These are phyloP conservation scores for Botrytis medusae DNA, from an alignment of 2,329 filamentous ascomycete species.

Conservation along the genomic window DNA sequence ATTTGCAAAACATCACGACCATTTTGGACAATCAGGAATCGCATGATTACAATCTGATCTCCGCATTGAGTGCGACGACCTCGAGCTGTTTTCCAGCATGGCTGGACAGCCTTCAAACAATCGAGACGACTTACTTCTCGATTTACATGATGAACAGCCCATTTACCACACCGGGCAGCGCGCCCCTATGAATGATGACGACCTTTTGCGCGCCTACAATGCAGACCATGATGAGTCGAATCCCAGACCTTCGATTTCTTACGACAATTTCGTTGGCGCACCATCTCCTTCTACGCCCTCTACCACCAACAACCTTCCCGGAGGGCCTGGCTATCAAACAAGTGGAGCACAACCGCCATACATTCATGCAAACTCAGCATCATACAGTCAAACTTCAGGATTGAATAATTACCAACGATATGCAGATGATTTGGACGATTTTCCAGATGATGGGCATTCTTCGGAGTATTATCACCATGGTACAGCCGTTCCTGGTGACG, in stretches of 20 bases:
- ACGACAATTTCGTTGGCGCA: slow-evolving; percentile 89
- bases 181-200: slow-evolving; percentile 77
- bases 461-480: slow-evolving; percentile 73
- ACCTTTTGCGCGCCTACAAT: slow-evolving; percentile 73
- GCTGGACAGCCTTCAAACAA: slow-evolving; percentile 55
- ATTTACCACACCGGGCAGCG: slow-evolving; percentile 74
- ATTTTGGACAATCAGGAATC: slow-evolving; percentile 10
- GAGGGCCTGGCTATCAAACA: slow-evolving; percentile 37
- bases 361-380: slow-evolving; percentile 25
- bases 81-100: slow-evolving; percentile 50
- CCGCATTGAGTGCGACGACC: slow-evolving; percentile 34
- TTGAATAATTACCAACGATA: slow-evolving; percentile 89
- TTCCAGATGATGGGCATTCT: slow-evolving; percentile 73
- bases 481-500: slow-evolving; percentile 58
- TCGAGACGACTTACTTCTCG: slow-evolving; percentile 64
- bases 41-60: slow-evolving; percentile 29
- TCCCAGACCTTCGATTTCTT: slow-evolving; percentile 81
- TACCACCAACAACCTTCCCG: slow-evolving; percentile 43
- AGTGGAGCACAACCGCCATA: slow-evolving; percentile 32
- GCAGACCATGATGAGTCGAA: slow-evolving; percentile 58
- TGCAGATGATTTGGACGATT: slow-evolving; percentile 82
- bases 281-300: slow-evolving; percentile 52
- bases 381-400: slow-evolving; percentile 71
- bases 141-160: slow-evolving; percentile 70
- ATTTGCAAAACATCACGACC: not conserved